phyloP scores from a whole-genome alignment of 1,284 basidiomycete genomes.

The Paramarasmius palmivorus region DNA sequence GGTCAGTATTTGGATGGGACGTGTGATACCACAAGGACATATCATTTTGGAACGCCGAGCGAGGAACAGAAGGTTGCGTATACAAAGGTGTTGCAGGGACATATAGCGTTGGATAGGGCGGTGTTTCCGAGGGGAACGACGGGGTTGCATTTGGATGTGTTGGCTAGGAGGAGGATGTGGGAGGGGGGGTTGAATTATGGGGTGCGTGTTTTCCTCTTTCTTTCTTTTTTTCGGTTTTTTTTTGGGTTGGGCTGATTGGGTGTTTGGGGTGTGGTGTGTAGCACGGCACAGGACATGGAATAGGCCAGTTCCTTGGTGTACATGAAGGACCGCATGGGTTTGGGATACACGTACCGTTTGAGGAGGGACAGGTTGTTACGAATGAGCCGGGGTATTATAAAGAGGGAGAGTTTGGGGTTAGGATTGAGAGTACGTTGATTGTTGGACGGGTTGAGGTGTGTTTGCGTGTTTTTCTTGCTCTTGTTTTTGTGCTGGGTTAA shows the following conservation, averaged over 20 bases:
- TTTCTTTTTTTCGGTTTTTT: constrained; percentile 17
- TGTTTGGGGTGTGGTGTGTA: constrained; percentile 34
- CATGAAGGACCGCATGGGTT: constrained; percentile 80
- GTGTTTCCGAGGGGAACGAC: constrained; percentile 91
- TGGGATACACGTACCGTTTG: constrained; percentile 63
- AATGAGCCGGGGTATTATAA: constrained; percentile 89
- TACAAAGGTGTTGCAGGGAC: constrained; percentile 94
- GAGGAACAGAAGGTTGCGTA: constrained; percentile 87
- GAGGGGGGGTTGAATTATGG: constrained; percentile 85
- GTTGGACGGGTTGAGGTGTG: constrained; percentile 70
- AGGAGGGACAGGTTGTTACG: constrained; percentile 83
- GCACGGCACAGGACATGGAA: constrained; percentile 85
- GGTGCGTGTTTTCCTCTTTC: constrained; percentile 40
- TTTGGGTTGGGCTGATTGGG: constrained; percentile 14
- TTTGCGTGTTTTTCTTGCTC: constrained; percentile 23
- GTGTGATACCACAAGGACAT: constrained; percentile 90
- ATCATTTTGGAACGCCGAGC: constrained; percentile 85
- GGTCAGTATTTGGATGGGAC: constrained; percentile 91
- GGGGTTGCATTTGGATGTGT: constrained; percentile 78
- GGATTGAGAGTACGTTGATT: constrained; percentile 83
- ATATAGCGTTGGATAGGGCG: constrained; percentile 88
- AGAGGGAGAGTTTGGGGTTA: constrained; percentile 84
- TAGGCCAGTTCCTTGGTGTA: constrained; percentile 80
- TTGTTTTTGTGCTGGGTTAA: not conserved
- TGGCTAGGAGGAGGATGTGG: constrained; percentile 87